Evolutionary conservation across 2,329 filamentous ascomycete genomes (phyloP).

Genomic region (Sporothrix inflata): DNA sequence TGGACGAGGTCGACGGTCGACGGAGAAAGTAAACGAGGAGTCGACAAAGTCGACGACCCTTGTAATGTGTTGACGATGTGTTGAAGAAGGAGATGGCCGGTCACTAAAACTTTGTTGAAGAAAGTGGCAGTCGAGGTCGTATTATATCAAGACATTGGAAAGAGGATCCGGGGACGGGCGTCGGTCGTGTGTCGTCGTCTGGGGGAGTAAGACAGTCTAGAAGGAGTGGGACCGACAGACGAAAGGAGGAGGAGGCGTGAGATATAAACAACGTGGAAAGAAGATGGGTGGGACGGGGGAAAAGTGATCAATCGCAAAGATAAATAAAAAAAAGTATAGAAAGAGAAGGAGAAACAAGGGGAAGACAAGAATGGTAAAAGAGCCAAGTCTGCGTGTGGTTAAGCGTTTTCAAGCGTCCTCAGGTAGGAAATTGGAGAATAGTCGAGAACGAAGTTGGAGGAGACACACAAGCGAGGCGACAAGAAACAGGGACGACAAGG

Average conservation of each 20-base stretch:
- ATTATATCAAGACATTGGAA: slow-evolving; percentile 6
- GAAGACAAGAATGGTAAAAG: background rate
- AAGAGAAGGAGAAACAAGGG: background rate
- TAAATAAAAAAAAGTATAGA: background rate
- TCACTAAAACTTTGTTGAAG: background rate
- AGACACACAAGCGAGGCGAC: background rate
- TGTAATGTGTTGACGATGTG: background rate
- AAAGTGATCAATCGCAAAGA: background rate
- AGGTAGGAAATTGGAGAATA: background rate
- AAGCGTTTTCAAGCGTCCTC: background rate
- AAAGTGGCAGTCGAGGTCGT: background rate
- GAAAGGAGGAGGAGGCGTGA: background rate
- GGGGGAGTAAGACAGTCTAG: background rate
- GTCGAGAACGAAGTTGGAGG: background rate
- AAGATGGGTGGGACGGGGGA: background rate
- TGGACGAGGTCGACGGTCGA: background rate
- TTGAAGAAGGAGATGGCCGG: background rate
- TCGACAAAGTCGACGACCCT: slow-evolving; percentile 1
- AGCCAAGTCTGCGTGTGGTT: background rate
- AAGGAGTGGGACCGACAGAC: slow-evolving; percentile 4
- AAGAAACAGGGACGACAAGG: slow-evolving; percentile 1
- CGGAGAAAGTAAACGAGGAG: background rate
- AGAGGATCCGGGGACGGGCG: background rate
- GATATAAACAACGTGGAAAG: slow-evolving; percentile 5
- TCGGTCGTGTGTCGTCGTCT: background rate